Percentiles rank a stretch among this genome's conserved stretches.
Conservation (phyloP, 2,329 filamentous ascomycete species). For the Beauveria brongniartii region DNA sequence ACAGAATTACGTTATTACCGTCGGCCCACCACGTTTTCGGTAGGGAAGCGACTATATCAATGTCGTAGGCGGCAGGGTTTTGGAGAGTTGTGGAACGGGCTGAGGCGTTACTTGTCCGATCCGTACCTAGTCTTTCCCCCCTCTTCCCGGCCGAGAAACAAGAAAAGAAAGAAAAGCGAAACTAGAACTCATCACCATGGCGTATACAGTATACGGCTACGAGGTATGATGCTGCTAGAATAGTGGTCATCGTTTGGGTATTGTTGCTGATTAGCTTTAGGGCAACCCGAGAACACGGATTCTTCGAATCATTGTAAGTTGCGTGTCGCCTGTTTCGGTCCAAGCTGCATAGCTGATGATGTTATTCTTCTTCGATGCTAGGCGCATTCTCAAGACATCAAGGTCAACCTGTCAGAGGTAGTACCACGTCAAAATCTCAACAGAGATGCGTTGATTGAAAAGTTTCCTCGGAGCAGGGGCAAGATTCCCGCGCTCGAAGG, state of each 20-base stretch:
- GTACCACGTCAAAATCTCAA: slow-evolving; percentile 4
- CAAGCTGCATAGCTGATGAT: not conserved
- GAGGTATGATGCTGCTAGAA: not conserved
- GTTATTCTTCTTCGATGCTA: not conserved
- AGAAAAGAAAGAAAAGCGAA: not conserved
- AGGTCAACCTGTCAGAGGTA: not conserved
- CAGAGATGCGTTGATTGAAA: not conserved
- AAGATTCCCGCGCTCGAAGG: slow-evolving; percentile 7
- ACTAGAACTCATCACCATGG: not conserved
- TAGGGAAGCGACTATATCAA: not conserved
- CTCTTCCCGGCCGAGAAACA: not conserved
- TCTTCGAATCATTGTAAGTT: not conserved
- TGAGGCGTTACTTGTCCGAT: not conserved
- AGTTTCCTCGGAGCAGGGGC: not conserved
- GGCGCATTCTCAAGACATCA: not conserved
- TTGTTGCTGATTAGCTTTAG: not conserved
- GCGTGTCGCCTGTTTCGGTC: no score
- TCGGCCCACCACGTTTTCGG: not conserved
- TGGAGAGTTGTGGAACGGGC: not conserved
- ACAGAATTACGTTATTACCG: not conserved
- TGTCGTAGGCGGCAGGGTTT: not conserved
- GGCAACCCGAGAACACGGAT: not conserved
- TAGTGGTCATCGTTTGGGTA: no score
- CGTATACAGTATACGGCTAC: not conserved
- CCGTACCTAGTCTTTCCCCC: not conserved